Percentiles rank a stretch among this genome's conserved stretches.
Evolutionary conservation across 2,329 filamentous ascomycete genomes (phyloP).

Genomic region (Fusarium staphyleae): DNA sequence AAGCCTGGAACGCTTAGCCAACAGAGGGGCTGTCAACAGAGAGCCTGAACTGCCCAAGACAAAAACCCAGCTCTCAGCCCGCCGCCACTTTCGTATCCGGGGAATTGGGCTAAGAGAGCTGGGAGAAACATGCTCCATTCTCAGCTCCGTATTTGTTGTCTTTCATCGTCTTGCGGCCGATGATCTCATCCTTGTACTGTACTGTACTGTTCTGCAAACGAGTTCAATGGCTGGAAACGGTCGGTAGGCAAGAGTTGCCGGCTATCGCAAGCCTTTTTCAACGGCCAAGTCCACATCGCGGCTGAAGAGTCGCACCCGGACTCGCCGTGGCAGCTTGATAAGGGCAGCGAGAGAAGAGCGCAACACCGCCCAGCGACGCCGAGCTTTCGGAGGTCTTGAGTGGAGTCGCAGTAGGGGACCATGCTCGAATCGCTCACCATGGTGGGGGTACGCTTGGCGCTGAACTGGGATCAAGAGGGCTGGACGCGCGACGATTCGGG

Average conservation of each 20-base stretch:
- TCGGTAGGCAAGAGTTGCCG: neutral
- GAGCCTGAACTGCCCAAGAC: conserved; percentile 9
- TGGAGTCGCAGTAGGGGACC: conserved; percentile 30
- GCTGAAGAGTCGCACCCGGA: neutral
- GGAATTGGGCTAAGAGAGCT: conserved; percentile 11
- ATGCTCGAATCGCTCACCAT: conserved; percentile 29
- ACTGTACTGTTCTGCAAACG: neutral
- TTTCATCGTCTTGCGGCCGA: neutral
- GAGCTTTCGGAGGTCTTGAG: conserved; percentile 36
- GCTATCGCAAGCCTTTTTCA: neutral
- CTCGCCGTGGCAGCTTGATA: conserved; percentile 9
- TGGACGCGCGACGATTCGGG: conserved; percentile 28
- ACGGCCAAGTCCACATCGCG: neutral
- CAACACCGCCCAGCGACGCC: conserved; percentile 32
- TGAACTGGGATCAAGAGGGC: conserved; percentile 30
- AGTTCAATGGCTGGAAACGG: neutral
- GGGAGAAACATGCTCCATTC: conserved; percentile 14
- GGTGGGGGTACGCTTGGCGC: conserved; percentile 39
- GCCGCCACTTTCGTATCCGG: conserved; percentile 22
- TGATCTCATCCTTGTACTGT: neutral
- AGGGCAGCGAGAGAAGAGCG: conserved; percentile 13
- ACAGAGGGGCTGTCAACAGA: conserved; percentile 2
- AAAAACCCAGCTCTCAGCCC: conserved; percentile 24
- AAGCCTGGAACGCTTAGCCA: neutral
- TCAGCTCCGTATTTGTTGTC: neutral